Evolutionary conservation across 495 filamentous ascomycete genomes (phyloP), one percentile per base, ranked within the genome.

Genomic region (Neurospora sp.): DNA sequence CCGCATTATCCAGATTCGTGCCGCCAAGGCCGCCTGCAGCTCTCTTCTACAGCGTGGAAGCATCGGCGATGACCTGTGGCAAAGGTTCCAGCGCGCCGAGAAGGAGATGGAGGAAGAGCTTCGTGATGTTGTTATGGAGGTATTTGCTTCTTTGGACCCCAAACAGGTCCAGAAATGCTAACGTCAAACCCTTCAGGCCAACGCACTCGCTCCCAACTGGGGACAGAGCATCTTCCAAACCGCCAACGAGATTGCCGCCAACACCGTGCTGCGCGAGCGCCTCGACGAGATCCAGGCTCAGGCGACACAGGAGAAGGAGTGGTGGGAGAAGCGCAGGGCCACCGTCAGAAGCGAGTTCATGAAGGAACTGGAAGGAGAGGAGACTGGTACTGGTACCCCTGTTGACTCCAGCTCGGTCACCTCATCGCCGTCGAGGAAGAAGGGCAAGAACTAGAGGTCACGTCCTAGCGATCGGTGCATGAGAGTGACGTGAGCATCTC

Each of bases 71-170:
- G 96, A 99, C 81, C 81, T 98, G 53, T 98, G 94, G 92, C 96
- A 98, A 84, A 86, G 96, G 45, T 97, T 98, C 80, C 79, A 88
- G 77, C 85, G 92, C 48, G 96, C 95, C 37, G 96, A 99, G 87
- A 95, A 95, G 85, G 96, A 98, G 85, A 96, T 97, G 84, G 94
- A 99, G 82, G 95, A 94, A 73, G 96, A 99, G 82, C 85, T 99
- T 41, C 86, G 91, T 74, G 96, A 99, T 84, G 94, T 98, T 53
- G 93, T 98, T 41, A 87, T 90, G 76, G 96, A 99, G 91, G 94
- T 96, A 81, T 71, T 83, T 75, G 7, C 27, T 18, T 9, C 3
- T 40, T 42, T 35, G 27, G 27, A 31, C 27, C 27, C 27, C 27
- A 31, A 31, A 31, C 27, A 31, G 27, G 27, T 37, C 38, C 38